Evolutionary conservation across 1,139 yeast genomes (phyloP).

Genomic region (Blastobotrys aristatus): DNA sequence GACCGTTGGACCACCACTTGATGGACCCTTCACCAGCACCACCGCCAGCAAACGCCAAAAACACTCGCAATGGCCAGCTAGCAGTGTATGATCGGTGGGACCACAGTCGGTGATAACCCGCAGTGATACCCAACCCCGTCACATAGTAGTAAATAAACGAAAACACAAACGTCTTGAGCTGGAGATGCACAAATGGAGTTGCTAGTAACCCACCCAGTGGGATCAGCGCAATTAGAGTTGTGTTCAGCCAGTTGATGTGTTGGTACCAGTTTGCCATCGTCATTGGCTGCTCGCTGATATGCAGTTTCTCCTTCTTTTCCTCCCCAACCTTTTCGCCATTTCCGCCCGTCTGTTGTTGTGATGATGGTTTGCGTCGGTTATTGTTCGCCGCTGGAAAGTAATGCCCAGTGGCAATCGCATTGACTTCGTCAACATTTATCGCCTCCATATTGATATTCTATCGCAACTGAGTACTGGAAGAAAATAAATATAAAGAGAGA

Average conservation of each 20-base stretch:
- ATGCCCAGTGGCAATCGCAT: slow-evolving; percentile 86
- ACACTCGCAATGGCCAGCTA: slow-evolving; percentile 58
- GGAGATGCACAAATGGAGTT: slow-evolving; percentile 54
- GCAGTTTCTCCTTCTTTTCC: slow-evolving; percentile 39
- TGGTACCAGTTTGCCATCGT: slow-evolving; percentile 75
- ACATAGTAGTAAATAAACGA: slow-evolving; percentile 58
- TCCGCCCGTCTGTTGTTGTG: not conserved
- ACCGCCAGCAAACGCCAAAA: slow-evolving; percentile 83
- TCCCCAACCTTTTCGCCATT: slow-evolving; percentile 7
- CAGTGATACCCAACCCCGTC: slow-evolving; percentile 90
- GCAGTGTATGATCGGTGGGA: slow-evolving; percentile 88
- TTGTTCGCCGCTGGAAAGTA: slow-evolving; percentile 53
- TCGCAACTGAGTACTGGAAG: not conserved
- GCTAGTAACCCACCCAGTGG: slow-evolving; percentile 61
- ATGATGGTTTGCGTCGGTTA: slow-evolving; percentile 25
- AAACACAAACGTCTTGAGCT: slow-evolving; percentile 53
- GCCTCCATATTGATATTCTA: slow-evolving; percentile 11
- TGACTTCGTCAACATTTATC: slow-evolving; percentile 69
- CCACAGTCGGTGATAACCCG: slow-evolving; percentile 87
- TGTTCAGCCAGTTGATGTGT: slow-evolving; percentile 91
- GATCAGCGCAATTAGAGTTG: slow-evolving; percentile 64
- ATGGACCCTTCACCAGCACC: slow-evolving; percentile 96
- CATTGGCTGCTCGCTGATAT: slow-evolving; percentile 92
- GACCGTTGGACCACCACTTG: slow-evolving; percentile 99
- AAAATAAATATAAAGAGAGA: not conserved